Evolutionary conservation across 495 filamentous ascomycete genomes (phyloP).

Genomic region (Xylaria venustula): DNA sequence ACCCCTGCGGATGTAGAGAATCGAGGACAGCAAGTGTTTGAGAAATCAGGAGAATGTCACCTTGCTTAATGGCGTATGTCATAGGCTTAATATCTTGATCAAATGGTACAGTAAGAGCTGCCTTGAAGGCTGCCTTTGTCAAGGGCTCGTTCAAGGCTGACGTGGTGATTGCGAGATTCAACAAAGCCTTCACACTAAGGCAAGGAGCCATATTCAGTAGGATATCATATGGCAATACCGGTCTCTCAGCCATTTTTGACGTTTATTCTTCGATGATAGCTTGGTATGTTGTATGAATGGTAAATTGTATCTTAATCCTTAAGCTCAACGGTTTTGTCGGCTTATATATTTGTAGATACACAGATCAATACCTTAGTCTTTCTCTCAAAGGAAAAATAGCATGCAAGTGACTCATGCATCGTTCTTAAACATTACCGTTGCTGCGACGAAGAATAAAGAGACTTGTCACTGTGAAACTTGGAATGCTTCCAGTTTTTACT

Average conservation of each 20-base stretch:
- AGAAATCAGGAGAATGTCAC: not conserved
- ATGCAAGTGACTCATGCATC: no score
- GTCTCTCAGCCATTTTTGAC: not conserved
- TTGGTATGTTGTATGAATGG: no score
- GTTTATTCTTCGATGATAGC: not conserved
- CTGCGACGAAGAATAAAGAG: no score
- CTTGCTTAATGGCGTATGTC: not conserved
- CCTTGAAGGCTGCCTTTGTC: not conserved
- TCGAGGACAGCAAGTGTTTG: not conserved
- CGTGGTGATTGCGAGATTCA: not conserved
- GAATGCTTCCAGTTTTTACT: no score
- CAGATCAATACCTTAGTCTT: no score
- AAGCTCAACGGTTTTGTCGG: no score
- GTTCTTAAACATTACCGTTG: no score
- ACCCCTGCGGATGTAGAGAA: not conserved
- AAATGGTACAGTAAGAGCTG: not conserved
- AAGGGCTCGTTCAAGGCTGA: not conserved
- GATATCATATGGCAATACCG: not conserved
- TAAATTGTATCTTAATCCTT: no score
- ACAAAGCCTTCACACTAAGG: not conserved
- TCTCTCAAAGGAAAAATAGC: no score
- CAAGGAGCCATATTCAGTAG: not conserved
- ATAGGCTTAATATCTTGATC: not conserved
- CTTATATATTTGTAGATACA: no score
- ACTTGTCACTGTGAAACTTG: no score